Conservation (phyloP, 2,329 filamentous ascomycete species). For the Tolypocladium endophyticum region DNA sequence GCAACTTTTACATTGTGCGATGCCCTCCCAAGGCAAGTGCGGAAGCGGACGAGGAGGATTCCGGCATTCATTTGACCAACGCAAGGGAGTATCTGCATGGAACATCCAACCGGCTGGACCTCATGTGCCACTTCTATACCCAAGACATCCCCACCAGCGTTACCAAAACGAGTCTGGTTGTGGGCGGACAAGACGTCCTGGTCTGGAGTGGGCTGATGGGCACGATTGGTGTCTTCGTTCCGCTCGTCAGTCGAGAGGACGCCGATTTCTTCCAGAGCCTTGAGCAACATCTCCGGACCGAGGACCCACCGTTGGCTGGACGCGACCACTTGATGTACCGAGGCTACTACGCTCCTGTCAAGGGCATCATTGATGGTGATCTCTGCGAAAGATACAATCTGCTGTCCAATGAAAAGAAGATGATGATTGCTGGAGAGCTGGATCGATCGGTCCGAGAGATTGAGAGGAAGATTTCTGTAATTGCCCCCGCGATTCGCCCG, state of each 20-base stretch:
- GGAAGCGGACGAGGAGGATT: constrained; percentile 85
- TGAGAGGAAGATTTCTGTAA: constrained; percentile 81
- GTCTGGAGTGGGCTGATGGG: constrained; percentile 93
- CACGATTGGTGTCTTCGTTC: constrained; percentile 85
- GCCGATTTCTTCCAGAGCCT: constrained; percentile 96
- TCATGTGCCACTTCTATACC: constrained; percentile 81
- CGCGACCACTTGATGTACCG: constrained; percentile 94
- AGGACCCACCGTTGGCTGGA: constrained; percentile 81
- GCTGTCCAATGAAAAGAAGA: constrained; percentile 79
- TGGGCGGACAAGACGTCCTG: constrained; percentile 82
- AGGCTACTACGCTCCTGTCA: constrained; percentile 91
- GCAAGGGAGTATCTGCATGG: constrained; percentile 86
- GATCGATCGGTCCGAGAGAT: constrained; percentile 88
- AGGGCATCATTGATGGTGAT: constrained; percentile 94
- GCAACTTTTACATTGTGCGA: constrained; percentile 87
- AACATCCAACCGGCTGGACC: constrained; percentile 69
- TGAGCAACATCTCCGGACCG: constrained; percentile 75
- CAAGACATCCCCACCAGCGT: constrained; percentile 90
- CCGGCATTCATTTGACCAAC: constrained; percentile 82
- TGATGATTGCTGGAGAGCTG: constrained; percentile 86
- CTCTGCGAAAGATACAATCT: constrained; percentile 85
- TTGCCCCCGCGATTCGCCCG: not conserved
- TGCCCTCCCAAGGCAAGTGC: constrained; percentile 78
- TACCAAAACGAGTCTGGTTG: constrained; percentile 78
- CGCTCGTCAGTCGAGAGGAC: constrained; percentile 84